A percentile compares a stretch with the other conserved stretches of the same genome.
Conservation (phyloP, 345 rosid species). For the Acer negundo region DNA sequence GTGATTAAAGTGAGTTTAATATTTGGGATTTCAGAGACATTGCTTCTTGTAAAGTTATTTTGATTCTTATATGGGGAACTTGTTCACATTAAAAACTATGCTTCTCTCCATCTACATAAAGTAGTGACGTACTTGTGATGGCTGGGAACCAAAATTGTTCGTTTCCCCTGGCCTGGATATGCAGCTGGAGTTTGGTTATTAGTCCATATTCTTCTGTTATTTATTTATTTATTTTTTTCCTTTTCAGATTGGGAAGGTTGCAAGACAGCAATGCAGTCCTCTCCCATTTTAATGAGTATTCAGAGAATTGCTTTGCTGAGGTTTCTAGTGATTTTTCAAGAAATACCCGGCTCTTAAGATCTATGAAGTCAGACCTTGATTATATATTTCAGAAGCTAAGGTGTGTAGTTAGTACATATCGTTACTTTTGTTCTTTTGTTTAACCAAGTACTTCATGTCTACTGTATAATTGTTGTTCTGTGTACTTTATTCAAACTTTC, state of each 20-base stretch:
- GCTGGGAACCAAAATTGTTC: not conserved
- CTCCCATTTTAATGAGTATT: conserved; percentile 81
- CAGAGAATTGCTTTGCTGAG: conserved; percentile 79
- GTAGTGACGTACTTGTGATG: not conserved
- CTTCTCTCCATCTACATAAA: not conserved
- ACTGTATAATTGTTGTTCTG: not conserved
- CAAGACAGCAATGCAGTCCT: conserved; percentile 96
- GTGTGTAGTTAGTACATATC: conserved; percentile 35
- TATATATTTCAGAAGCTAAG: conserved; percentile 88
- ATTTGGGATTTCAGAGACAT: not conserved
- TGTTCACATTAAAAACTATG: not conserved
- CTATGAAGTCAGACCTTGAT: conserved; percentile 89
- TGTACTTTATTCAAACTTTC: not conserved
- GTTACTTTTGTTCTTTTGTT: not conserved
- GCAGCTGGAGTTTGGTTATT: not conserved
- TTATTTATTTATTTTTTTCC: not conserved
- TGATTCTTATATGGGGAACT: not conserved
- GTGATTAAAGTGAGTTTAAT: too few relatives aligned
- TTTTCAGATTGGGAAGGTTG: conserved; percentile 82
- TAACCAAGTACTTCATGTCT: not conserved
- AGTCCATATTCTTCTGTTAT: not conserved
- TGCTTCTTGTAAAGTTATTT: not conserved
- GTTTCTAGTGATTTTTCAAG: conserved; percentile 69
- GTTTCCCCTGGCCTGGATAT: not conserved
- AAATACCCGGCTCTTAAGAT: conserved; percentile 65